Evolutionary conservation across 192 early-diverging fungal species (phyloP).

Genomic region (Haplosporangium gracile): DNA sequence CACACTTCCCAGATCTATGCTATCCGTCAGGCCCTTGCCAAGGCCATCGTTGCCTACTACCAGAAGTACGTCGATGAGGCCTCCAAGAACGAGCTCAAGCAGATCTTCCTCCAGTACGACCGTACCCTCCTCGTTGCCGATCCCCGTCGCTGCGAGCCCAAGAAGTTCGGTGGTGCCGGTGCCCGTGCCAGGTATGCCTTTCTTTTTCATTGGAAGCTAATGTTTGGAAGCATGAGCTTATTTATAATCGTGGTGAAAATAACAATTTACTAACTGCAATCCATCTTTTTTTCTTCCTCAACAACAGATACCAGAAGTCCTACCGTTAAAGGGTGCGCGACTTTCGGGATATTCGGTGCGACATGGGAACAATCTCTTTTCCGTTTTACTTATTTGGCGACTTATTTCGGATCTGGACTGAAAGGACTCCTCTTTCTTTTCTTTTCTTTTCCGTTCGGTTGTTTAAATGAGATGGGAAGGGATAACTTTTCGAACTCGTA

Average conservation of each 20-base stretch:
- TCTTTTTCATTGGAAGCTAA: conserved; percentile 95
- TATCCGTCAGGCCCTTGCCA: conserved; percentile 99
- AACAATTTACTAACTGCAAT: background rate
- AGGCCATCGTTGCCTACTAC: conserved; percentile 99
- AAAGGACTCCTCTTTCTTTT: background rate
- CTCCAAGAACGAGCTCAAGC: conserved; percentile 99
- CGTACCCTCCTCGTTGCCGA: conserved; percentile 98
- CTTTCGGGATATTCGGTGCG: conserved; percentile 35
- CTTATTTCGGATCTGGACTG: conserved; percentile 10
- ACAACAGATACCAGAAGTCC: conserved; percentile 56
- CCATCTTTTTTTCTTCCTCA: background rate
- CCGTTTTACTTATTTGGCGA: conserved; percentile 23
- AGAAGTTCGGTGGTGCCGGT: conserved; percentile 99
- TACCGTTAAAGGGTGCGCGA: conserved; percentile 55
- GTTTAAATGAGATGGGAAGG: conserved; percentile 11
- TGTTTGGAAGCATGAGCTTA: conserved; percentile 81
- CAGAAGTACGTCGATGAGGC: conserved; percentile 99
- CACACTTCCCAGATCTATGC: conserved; percentile 97
- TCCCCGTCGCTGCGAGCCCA: conserved; percentile 99
- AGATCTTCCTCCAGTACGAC: conserved; percentile 86
- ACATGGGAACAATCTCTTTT: conserved; percentile 10
- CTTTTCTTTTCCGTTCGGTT: conserved; percentile 1
- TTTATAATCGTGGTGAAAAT: conserved; percentile 98
- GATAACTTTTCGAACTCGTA: conserved; percentile 9
- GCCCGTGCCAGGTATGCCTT: conserved; percentile 95